phyloP scores from a whole-genome alignment of 768 basidiomycete genomes.

The Royoungia palumana region DNA sequence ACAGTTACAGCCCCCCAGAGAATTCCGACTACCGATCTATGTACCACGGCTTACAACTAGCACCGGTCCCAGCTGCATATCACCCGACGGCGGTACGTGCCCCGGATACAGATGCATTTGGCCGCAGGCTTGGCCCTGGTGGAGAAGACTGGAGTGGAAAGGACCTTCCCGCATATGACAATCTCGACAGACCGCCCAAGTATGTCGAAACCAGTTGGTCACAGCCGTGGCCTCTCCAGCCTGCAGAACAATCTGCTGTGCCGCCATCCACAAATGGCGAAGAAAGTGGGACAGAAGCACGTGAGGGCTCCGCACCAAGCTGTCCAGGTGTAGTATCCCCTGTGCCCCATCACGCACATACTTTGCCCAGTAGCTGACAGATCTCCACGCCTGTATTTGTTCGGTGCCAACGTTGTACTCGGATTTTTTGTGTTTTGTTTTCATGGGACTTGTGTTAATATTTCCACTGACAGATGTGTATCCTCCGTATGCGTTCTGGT shows the following conservation, averaged over 20 bases:
- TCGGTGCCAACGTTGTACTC: background rate
- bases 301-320: background rate
- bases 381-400: background rate
- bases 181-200: slow-evolving; percentile 44
- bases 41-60: slow-evolving; percentile 16
- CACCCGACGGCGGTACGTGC: slow-evolving; percentile 28
- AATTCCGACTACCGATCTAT: slow-evolving; percentile 4
- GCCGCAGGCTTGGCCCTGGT: slow-evolving; percentile 35
- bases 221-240: background rate
- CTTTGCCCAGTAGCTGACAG: slow-evolving; percentile 7
- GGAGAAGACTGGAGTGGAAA: slow-evolving; percentile 39
- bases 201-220: slow-evolving; percentile 32
- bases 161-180: slow-evolving; percentile 50
- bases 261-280: background rate
- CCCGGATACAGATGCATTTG: slow-evolving; percentile 38
- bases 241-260: background rate
- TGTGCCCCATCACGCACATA: background rate
- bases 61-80: slow-evolving; percentile 21
- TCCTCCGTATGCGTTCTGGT: no score
- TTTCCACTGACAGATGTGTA: no score
- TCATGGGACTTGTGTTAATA: no score
- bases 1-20: slow-evolving; percentile 1
- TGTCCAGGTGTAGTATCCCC: background rate
- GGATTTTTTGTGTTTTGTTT: no score
- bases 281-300: background rate